These are phyloP conservation scores for Schoenoplectus tabernaemontani DNA, from an alignment of 202 grass and related monocot genomes.

Conservation along the genomic window DNA sequence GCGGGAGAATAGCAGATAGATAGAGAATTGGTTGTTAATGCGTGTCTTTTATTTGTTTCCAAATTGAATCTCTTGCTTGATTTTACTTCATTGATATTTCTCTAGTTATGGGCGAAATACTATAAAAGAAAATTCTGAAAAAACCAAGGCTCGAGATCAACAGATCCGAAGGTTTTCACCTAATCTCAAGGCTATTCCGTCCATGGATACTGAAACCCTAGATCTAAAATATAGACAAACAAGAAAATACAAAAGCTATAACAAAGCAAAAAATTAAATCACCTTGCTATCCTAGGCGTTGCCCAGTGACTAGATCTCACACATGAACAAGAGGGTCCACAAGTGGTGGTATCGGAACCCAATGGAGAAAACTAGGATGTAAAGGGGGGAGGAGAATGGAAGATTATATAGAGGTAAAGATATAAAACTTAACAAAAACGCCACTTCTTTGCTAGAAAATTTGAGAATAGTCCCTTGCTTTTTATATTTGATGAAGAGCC, in stretches of 20 bases:
- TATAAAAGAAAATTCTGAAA: too few relatives aligned
- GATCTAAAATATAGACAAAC: slow-evolving; percentile 9
- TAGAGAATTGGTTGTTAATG: neutral
- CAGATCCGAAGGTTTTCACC: too few relatives aligned
- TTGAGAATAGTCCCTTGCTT: neutral
- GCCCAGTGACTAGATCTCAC: neutral
- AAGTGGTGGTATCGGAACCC: neutral
- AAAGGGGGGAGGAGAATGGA: neutral
- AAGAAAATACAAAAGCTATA: neutral
- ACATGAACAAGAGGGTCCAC: too few relatives aligned
- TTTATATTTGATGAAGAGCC: neutral
- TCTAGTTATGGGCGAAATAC: too few relatives aligned
- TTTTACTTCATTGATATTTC: slow-evolving; percentile 3
- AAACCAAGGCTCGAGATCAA: too few relatives aligned
- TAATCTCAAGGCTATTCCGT: too few relatives aligned
- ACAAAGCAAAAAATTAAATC: neutral
- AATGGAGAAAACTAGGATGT: neutral
- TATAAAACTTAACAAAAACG: neutral
- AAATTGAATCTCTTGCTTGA: slow-evolving; percentile 2
- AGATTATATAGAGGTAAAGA: slow-evolving; percentile 5
- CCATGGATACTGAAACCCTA: slow-evolving; percentile 1
- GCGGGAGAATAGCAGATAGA: neutral
- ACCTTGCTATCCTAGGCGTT: neutral
- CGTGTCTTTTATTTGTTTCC: slow-evolving; percentile 14
- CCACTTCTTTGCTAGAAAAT: neutral